Base-by-base conservation (phyloP, 768 basidiomycete genomes). In the Suillus subaureus region DNA sequence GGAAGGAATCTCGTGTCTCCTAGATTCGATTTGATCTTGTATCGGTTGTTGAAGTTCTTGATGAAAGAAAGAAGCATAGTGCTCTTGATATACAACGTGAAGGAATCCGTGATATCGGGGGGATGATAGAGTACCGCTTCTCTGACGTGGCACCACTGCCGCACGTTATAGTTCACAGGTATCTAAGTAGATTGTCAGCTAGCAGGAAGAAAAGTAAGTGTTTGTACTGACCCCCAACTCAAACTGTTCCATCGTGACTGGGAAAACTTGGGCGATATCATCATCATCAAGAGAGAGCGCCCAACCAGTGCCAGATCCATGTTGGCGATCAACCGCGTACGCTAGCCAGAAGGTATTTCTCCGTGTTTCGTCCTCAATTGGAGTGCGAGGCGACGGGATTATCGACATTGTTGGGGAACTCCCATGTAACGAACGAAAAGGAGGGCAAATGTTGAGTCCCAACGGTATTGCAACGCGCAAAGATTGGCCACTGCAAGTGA, bases 331-430 rank as follows among this genome's bases (percentile, higher is more conserved):
- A 54, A 82, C 79, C 7, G 87, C 82, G 72, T 92, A 92, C 11
- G 89, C 87, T 55, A 90, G 70, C 87, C 91, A 93, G 70, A 92
- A 91, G 1, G 85, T 81, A 69, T 92, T 92, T 63, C 90, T 81
- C 60, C 92, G 82, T 47, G 80, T 85, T 74, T 92, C 92, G 40
- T 89, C 89, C 73, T 92, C 91, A 8, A 88, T 78, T 2, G 86
- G 83, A 39, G 83, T 87, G 52, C 81, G 80, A n/a, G 90, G 85
- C 4, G 86, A 80, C 0, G 83, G 79, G 18, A 92, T 72, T 61
- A 92, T 83, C 8, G 89, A 85, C n/a, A 85, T 77, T 0, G 87
- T 81, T 43, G 86, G 79, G 37, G 82, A 79, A 2, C 82, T 80
- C 57, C 86, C 85, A n/a, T 87, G 81, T 61, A 91, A 87, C 0